These are phyloP conservation scores for Colletotrichum coccodes DNA, from an alignment of 2,329 filamentous ascomycete species.

Conservation along the genomic window DNA sequence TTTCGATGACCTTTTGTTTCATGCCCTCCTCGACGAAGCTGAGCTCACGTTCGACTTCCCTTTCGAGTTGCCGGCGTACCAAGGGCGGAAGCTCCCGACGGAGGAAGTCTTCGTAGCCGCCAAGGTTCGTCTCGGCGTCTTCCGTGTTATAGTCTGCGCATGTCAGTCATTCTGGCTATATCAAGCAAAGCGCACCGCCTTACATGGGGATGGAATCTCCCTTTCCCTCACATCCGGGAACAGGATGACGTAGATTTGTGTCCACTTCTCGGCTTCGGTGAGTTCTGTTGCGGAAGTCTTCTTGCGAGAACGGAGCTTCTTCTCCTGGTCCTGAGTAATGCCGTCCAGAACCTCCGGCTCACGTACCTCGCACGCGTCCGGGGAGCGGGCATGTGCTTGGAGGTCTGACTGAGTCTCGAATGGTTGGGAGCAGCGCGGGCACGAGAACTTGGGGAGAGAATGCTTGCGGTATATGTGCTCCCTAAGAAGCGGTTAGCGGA, in stretches of 20 bases:
- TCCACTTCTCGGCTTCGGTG: slow-evolving; percentile 50
- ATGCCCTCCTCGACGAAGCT: slow-evolving; percentile 39
- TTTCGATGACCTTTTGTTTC: slow-evolving; percentile 35
- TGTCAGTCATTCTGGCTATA: not conserved
- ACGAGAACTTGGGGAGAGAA: slow-evolving; percentile 41
- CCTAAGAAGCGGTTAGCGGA: slow-evolving; percentile 27
- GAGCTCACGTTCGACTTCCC: slow-evolving; percentile 38
- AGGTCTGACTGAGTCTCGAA: slow-evolving; percentile 46
- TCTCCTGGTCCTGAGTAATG: slow-evolving; percentile 47
- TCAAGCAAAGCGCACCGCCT: not conserved
- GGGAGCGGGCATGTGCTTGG: slow-evolving; percentile 42
- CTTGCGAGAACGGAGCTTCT: slow-evolving; percentile 45
- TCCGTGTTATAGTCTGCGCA: slow-evolving; percentile 45
- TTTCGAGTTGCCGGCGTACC: slow-evolving; percentile 44
- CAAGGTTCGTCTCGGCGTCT: slow-evolving; percentile 36
- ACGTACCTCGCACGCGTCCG: slow-evolving; percentile 37
- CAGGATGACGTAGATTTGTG: slow-evolving; percentile 46
- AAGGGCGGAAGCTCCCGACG: slow-evolving; percentile 45
- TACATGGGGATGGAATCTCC: slow-evolving; percentile 33
- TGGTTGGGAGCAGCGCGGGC: slow-evolving; percentile 47
- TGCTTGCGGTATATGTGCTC: slow-evolving; percentile 52
- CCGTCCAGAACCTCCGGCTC: slow-evolving; percentile 44
- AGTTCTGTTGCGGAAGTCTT: slow-evolving; percentile 42
- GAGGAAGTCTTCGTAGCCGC: slow-evolving; percentile 39
- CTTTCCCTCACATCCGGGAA: slow-evolving; percentile 43